Base-by-base conservation (phyloP, 352 stramenopile species). In the Phytophthora cajani region DNA sequence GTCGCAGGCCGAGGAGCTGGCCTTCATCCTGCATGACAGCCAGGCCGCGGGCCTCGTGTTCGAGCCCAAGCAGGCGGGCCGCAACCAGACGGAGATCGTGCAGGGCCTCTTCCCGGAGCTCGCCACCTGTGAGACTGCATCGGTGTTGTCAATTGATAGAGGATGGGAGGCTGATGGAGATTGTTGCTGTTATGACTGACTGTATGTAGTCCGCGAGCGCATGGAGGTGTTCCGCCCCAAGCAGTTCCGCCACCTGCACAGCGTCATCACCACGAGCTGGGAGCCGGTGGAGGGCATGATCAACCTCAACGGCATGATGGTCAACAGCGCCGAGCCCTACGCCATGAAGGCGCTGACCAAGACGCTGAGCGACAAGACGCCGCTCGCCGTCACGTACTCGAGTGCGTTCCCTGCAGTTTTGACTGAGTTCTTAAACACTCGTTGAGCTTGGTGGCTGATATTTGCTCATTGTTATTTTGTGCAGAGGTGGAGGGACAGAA, bases 181-280 rank as follows among this genome's bases (percentile, higher is more conserved):
- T 50, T 16, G 10, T 19, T 56, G 50, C 12, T 32, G 2, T 58
- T 17, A 69, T 40, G 25, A 11, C 54, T 42, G 2, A 59, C 27
- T 67, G n/a, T 49, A 94, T 67, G n/a, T 49, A 94, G 87, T 85
- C 77, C 77, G 80, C 54, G 68, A 83, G 1, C 59, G 75, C 25
- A 69, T 82, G 58, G 68, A 84, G 42, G 81, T 93, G 25, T 94
- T 95, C 78, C 88, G 88, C 52, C 87, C 87, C 42, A 91, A 92
- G 68, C 77, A 85, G 21, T 95, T 94, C 69, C 88, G 86, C 71
- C 72, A 88, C 71, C 62, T 97, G 61, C 88, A 97, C 81, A 92
- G 72, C 55, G 74, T 97, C 64, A 95, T 95, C 78, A 93, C 88
- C 23, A 97, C 89, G 21, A 84, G 85, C 66, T 84, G 87, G 54